Base-by-base conservation (phyloP, 441 rosid species). In the Gossypium davidsonii region DNA sequence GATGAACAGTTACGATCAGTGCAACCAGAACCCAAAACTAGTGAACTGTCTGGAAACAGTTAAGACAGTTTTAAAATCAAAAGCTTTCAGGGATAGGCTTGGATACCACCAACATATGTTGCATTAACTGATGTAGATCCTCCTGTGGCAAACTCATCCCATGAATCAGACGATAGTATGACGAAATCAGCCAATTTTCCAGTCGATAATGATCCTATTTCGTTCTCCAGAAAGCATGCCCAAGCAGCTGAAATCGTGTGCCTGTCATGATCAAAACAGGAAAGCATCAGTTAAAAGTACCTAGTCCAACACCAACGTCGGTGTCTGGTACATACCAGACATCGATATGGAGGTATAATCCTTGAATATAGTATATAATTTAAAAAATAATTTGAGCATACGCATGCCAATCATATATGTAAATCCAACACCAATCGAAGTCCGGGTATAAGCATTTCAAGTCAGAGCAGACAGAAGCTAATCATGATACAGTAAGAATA, bases 171-270 rank as follows among this genome's bases (percentile, higher is more conserved):
- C 8, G 97, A 86, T 58, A 94, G 74, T 57, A 90, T 20, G 1
- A 90, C 94, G 53, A 94, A 94, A 78, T 92, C 97, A 1, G 98
- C 97, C 3, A 92, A 76, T 75, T 91, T 92, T 21, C 88, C 91
- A 0, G 86, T 74, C 9, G 97, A 78, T 62, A 92, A 71, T 15
- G 97, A 94, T 77, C 98, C 97, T 80, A 90, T 26, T 20, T 86
- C 80, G 3, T 81, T 67, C 68, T 94, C 97, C 3, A 90, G 87
- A 81, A 94, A 92, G 74, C 94, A 88, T 14, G 91, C 90, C 52
- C 67, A 74, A 70, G 97, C 97, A 14, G 97, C 98, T 65, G 92
- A 88, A 63, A 90, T 87, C 0, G 98, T 94, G 75, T 85, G 86
- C 85, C 96, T 91, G 88, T 70, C 64, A 71, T 79, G 34, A 75